Evolutionary conservation across 441 rosid genomes (phyloP).

Genomic region (Gossypium davidsonii): DNA sequence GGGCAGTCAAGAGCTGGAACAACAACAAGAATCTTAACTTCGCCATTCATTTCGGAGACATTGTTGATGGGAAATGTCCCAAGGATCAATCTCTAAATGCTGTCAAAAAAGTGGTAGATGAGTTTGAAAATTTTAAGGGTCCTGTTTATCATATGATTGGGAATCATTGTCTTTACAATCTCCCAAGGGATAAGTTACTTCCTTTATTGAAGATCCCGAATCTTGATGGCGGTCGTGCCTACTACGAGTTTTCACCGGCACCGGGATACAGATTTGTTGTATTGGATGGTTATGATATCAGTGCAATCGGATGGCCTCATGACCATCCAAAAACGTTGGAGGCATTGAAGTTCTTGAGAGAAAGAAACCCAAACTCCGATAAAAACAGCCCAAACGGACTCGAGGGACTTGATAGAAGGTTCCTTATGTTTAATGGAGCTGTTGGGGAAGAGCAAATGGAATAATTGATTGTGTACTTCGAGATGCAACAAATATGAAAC

Average conservation of each 20-base stretch:
- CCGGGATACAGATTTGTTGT: constrained; percentile 65
- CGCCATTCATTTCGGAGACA: constrained; percentile 75
- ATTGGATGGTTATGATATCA: constrained; percentile 77
- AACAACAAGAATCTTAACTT: constrained; percentile 49
- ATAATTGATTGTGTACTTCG: constrained; percentile 68
- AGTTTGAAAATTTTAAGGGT: constrained; percentile 58
- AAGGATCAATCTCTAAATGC: constrained; percentile 50
- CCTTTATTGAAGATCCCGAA: constrained; percentile 60
- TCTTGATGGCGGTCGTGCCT: constrained; percentile 42
- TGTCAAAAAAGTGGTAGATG: constrained; percentile 41
- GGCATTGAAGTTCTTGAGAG: constrained; percentile 61
- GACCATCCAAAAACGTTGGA: constrained; percentile 59
- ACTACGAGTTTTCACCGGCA: constrained; percentile 72
- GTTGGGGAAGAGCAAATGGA: constrained; percentile 71
- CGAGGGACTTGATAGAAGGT: constrained; percentile 60
- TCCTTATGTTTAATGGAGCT: constrained; percentile 82
- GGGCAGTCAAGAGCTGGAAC: constrained; percentile 76
- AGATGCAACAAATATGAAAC: constrained; percentile 53
- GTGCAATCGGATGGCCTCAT: constrained; percentile 79
- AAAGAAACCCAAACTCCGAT: constrained; percentile 66
- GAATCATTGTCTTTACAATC: constrained; percentile 89
- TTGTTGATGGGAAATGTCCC: constrained; percentile 77
- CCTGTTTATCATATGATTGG: constrained; percentile 80
- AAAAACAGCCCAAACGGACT: constrained; percentile 79
- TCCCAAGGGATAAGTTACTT: constrained; percentile 62